Conservation (phyloP, 768 basidiomycete species). For the Flagelloscypha sp. region DNA sequence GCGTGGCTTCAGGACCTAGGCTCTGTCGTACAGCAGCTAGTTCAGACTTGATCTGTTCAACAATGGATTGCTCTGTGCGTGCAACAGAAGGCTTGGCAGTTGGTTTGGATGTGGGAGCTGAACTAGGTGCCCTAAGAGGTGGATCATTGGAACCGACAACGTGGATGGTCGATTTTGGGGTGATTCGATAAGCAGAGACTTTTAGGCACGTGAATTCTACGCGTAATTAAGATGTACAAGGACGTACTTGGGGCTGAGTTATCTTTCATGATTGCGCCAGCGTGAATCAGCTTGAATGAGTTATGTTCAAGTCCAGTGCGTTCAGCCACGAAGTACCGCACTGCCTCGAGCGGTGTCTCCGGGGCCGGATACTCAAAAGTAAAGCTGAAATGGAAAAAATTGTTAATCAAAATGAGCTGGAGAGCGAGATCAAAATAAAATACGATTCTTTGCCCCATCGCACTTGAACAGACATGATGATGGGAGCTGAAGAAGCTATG, state of each 20-base stretch:
- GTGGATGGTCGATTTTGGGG: conserved; percentile 58
- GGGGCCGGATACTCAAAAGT: conserved; percentile 45
- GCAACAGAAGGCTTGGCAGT: conserved; percentile 17
- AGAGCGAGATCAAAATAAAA: conserved; percentile 3
- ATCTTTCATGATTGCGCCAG: conserved; percentile 88
- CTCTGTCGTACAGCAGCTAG: conserved; percentile 27
- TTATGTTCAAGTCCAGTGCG: conserved; percentile 63
- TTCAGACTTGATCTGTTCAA: conserved; percentile 49
- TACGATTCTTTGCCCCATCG: conserved; percentile 37
- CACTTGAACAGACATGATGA: conserved; percentile 32
- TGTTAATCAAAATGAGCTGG: too few species aligned
- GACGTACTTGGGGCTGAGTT: conserved; percentile 55
- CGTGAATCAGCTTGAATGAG: conserved; percentile 81
- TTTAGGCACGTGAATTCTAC: conserved; percentile 10
- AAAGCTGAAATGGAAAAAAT: conserved; percentile 21
- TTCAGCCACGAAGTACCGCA: conserved; percentile 58
- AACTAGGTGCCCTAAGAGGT: conserved; percentile 15
- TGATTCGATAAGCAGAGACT: conserved; percentile 74
- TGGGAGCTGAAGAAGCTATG: neutral
- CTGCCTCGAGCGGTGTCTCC: conserved; percentile 44
- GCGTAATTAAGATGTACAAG: conserved; percentile 3
- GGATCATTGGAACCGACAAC: conserved; percentile 45
- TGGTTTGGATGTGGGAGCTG: conserved; percentile 16
- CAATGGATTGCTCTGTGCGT: conserved; percentile 41
- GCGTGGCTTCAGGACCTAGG: too few species aligned